Evolutionary conservation across 345 rosid genomes (phyloP).

Genomic region (Salix exigua): DNA sequence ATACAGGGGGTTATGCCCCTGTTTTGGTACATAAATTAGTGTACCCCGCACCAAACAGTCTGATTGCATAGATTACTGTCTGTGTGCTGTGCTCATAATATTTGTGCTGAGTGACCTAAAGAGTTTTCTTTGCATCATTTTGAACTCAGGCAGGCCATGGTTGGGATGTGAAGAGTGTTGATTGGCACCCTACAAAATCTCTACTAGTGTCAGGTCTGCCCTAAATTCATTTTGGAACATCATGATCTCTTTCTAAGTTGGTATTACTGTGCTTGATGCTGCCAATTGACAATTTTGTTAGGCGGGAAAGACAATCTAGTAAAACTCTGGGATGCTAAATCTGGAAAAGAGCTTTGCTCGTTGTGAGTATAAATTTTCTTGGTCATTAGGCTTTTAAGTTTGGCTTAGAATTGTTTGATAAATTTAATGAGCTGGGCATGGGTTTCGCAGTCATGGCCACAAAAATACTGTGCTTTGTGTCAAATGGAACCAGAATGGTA

Average conservation of each 20-base stretch:
- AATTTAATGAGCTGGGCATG: background rate
- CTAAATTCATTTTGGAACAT: conserved; percentile 7
- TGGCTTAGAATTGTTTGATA: background rate
- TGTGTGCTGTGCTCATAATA: background rate
- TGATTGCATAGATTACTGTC: background rate
- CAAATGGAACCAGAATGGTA: conserved; percentile 99
- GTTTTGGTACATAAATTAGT: no score
- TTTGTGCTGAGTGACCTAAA: conserved; percentile 32
- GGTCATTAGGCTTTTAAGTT: conserved; percentile 4
- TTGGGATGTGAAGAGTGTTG: conserved; percentile 99
- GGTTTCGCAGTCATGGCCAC: conserved; percentile 87
- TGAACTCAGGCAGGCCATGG: conserved; percentile 99
- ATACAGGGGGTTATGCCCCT: no score
- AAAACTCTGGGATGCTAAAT: conserved; percentile 98
- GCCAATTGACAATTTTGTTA: conserved; percentile 27
- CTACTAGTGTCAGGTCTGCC: conserved; percentile 79
- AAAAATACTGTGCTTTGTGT: conserved; percentile 94
- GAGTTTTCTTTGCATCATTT: conserved; percentile 35
- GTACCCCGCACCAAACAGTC: background rate
- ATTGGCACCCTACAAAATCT: conserved; percentile 98
- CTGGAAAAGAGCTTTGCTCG: conserved; percentile 84
- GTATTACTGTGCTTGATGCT: background rate
- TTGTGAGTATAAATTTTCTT: conserved; percentile 52
- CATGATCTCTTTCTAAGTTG: conserved; percentile 1
- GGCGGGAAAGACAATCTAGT: conserved; percentile 97